Evolutionary conservation across 768 basidiomycete species (phyloP), one percentile per base, ranked within the genome.

Genomic region (Mycena alexandri): DNA sequence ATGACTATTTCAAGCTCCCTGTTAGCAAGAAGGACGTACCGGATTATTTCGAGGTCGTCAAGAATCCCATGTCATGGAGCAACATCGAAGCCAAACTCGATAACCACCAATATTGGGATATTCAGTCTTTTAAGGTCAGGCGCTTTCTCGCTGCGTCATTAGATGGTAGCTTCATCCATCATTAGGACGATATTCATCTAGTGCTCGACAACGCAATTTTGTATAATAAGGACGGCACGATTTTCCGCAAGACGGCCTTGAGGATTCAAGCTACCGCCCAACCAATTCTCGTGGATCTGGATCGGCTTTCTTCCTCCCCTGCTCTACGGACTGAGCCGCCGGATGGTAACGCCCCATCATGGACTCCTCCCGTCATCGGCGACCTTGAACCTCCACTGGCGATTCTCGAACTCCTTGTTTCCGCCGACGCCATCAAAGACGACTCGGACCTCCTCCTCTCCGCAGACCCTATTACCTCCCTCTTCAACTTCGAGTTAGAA

Each of bases 11-110:
- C 80, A 87, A 88, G 65, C 87, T 90, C 66, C 95, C 96, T 0
- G 95, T 98, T 42, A 91, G 89, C 46, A 89, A 83, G 71, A 81
- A 79, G 1, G 88, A 92, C 44, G 94, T 96, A 0, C 93, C 93
- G 1, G 96, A 98, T 74, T 99, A 99, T 76, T 95, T 92, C 74
- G 91, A 94, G 51, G 83, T 98, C 41, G 85, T 99, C 73, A 85
- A 89, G 72, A 81, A 85, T 5, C 98, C 98, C 0, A 98, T 98
- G 94, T 92, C 91, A 67, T 96, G 96, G 90, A 84, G 83, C 14
- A 84, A 83, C 33, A 97, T 99, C 74, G 91, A 94, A 51, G 78
- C 80, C 33, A 97, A 94, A 76, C 81, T 99, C 34, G 92, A 96
- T 57, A 83, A 84, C 41, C 91, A 94, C 65, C 88, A 92, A 74